Base-by-base conservation (phyloP, 139 green algal genomes). In the Auxenochlorella protothecoides region DNA sequence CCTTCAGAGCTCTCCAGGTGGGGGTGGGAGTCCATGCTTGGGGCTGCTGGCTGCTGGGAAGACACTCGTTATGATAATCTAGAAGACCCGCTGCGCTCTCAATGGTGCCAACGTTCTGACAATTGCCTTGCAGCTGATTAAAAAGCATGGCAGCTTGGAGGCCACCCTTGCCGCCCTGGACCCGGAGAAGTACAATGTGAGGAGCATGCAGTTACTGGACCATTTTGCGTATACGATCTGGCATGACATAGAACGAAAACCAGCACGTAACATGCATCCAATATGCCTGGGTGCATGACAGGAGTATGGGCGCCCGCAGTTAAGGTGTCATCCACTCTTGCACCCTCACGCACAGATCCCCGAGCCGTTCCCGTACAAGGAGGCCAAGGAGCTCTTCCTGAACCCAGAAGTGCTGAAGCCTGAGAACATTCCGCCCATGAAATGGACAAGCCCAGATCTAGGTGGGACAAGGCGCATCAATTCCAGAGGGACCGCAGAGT, bases 401-500 rank as follows among this genome's bases (percentile, higher is more conserved):
- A 59, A 85, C 72, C 84, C 84, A 12, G 68, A 83, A 10, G 84
- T 88, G 44, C 69, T 88, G 6, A 76, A 55, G 53, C 71, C 71
- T 52, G 79, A 85, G 6, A 69, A 85, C 53, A 53, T 92, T 14
- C 85, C 87, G 6, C 13, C 77, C 3, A 66, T 96, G 51, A 97
- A 97, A 72, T 98, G 93, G 94, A 82, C 13, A 9, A 72, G 79
- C 5, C 88, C 90, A 0, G 93, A 99, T 79, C 87, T 56, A 55
- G 73, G 73, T 78, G 67, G 44, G 57, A 61, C 27, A 44, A 44
- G 27, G 27, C 27, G 27, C 27, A 44, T 44, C 27, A 44, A 44
- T 44, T 44, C 27, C 27, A 44, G 27, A 1, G 27, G 27, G 27
- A 44, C 27, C 27, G 27, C 27, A 44, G 27, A 44, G 27, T 44